phyloP scores from a whole-genome alignment of 148 eudicot species.

The Agrostemma githago region DNA sequence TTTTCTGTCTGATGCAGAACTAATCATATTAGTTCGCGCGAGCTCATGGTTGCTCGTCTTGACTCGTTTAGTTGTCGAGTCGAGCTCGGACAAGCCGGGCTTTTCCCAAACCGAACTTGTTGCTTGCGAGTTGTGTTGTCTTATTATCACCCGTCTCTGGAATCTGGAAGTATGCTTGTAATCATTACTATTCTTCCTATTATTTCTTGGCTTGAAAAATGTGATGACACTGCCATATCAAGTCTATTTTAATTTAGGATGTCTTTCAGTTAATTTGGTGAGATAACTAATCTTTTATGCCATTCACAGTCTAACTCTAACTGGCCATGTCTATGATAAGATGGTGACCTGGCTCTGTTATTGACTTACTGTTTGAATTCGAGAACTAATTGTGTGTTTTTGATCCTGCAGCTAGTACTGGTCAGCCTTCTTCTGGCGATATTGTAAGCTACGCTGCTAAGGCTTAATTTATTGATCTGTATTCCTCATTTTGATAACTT shows the following conservation, averaged over 20 bases:
- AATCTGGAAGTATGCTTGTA: background rate
- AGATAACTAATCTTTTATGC: background rate
- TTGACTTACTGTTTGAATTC: background rate
- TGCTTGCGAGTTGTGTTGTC: background rate
- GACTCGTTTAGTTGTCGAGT: no score
- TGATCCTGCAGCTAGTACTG: constrained; percentile 39
- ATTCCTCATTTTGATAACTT: constrained; percentile 1
- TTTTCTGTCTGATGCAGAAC: background rate
- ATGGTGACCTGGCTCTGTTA: background rate
- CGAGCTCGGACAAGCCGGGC: no score
- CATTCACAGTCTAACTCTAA: background rate
- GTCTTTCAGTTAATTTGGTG: background rate
- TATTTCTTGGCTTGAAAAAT: background rate
- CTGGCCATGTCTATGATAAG: background rate
- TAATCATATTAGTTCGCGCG: no score
- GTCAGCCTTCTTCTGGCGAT: constrained; percentile 31
- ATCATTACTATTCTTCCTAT: background rate
- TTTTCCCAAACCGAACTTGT: background rate
- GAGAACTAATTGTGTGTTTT: constrained; percentile 12
- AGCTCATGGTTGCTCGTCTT: no score
- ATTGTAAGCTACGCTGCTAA: constrained; percentile 34
- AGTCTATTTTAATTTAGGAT: background rate
- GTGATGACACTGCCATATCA: background rate
- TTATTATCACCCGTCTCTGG: background rate
- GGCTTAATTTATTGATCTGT: background rate